Base-by-base conservation (phyloP, 371 early-diverging fungal species). In the Mortierella sp. region DNA sequence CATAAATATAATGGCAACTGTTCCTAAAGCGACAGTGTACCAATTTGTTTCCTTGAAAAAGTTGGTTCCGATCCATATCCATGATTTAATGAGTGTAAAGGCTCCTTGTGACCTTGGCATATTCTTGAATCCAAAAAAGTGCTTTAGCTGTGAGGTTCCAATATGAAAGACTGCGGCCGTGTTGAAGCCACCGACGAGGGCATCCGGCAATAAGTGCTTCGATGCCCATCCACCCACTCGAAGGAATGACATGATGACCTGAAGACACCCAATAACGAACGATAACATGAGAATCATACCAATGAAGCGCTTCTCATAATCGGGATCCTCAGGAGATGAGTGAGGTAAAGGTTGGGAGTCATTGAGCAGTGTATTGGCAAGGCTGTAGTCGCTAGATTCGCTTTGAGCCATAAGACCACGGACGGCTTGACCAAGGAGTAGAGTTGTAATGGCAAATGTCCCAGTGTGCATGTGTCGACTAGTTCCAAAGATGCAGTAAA, bases 401-500 rank as follows among this genome's bases (percentile, higher is more conserved):
- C 61, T 26, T 29, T 54, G 53, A 8, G 68, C 75, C 70, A 83
- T 75, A 37, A 81, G 26, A 8, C 75, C 70, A 43, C 77, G 75
- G 2, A 77, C 83, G 7, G 83, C 78, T 40, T 88, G 80, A 12
- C 87, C 85, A 17, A 86, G 76, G 31, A 88, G 78, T 17, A 88
- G 59, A 0, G 86, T 83, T 8, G 82, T 81, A 34, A 88, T 83
- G 28, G 88, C 88, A 63, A 86, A 88, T 10, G 87, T 84, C 5
- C 88, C 88, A 8, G 78, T 77, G 49, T 77, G 70, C 78, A 83
- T 75, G 34, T 85, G 87, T 42, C 83, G 80, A 55, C 83, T 82
- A 0, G 83, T 80, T 9, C 85, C 87, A 58, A 87, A 83, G 45
- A 87, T 35, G 53, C 80, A 80, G 77, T 86, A 87, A n/a, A 85